These are phyloP conservation scores for Prosopis cineraria DNA, from an alignment of 306 rosid species.

Conservation along the genomic window DNA sequence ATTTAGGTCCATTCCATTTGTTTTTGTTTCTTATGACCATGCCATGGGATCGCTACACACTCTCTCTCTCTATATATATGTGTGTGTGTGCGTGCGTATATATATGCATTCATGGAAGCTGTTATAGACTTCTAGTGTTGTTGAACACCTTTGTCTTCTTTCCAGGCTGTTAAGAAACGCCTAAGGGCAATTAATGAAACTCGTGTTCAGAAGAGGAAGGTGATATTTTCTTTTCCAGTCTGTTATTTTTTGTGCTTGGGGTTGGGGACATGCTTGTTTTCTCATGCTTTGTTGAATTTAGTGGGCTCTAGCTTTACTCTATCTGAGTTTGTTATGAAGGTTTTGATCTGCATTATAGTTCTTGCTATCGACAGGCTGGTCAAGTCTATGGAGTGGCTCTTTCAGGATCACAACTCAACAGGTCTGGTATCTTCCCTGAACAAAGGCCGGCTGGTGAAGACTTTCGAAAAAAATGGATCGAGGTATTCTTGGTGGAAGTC, in stretches of 20 bases:
- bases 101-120: constrained; percentile 1
- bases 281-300: constrained; percentile 8
- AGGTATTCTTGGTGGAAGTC: constrained; percentile 53
- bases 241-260: constrained; percentile 9
- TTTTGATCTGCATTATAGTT: constrained; percentile 33
- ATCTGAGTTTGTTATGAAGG: constrained; percentile 32
- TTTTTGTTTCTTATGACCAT: constrained; percentile 13
- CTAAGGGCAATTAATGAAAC: constrained; percentile 94
- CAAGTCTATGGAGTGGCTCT: constrained; percentile 93
- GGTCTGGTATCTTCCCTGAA: constrained; percentile 83
- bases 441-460: constrained; percentile 78
- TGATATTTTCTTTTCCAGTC: constrained; percentile 39
- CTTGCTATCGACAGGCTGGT: constrained; percentile 80
- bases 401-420: constrained; percentile 74
- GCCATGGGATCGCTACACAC: constrained; percentile 17
- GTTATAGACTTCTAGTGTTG: constrained; percentile 17
- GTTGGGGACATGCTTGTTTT: constrained; percentile 16
- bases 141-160: constrained; percentile 32
- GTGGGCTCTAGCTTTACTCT: neutral
- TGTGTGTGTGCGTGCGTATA: too few relatives aligned
- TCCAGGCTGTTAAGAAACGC: constrained; percentile 84
- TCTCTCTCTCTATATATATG: constrained; percentile 4
- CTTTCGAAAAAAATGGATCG: constrained; percentile 88
- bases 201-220: constrained; percentile 97
- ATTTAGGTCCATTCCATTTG: constrained; percentile 24